These are phyloP conservation scores for Tricholoma bakamatsutake DNA, from an alignment of 768 basidiomycete species.

Conservation along the genomic window DNA sequence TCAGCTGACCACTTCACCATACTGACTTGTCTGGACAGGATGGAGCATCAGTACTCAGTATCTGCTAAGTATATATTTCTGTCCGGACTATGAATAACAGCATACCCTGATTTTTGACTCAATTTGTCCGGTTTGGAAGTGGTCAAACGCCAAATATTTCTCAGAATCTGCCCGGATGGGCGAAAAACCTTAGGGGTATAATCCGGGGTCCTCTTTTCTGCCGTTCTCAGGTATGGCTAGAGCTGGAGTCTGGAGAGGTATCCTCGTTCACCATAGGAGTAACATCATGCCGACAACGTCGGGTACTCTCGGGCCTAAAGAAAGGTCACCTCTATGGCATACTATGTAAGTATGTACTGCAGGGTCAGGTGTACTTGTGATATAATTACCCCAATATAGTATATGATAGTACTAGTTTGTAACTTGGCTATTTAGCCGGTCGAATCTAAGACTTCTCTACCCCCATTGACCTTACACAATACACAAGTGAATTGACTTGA, in stretches of 20 bases:
- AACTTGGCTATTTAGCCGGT: not conserved
- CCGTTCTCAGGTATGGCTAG: too few species aligned
- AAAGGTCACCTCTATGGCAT: too few species aligned
- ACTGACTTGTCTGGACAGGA: not conserved
- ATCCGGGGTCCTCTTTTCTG: not conserved
- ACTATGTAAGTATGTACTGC: too few species aligned
- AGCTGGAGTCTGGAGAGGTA: too few species aligned
- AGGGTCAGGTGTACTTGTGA: too few species aligned
- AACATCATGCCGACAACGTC: too few species aligned
- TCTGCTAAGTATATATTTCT: not conserved
- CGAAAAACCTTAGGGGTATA: not conserved
- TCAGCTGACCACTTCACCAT: too few species aligned
- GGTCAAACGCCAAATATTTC: not conserved
- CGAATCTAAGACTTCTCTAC: not conserved
- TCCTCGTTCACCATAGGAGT: too few species aligned
- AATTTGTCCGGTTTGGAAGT: not conserved
- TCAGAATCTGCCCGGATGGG: constrained; percentile 46
- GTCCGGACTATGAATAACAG: not conserved
- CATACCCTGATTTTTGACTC: not conserved
- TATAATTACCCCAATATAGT: too few species aligned
- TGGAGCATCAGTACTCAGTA: not conserved
- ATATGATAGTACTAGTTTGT: too few species aligned
- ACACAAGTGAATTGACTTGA: not conserved
- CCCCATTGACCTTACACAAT: not conserved
- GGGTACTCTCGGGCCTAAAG: too few species aligned